Evolutionary conservation across 1,139 yeast species (phyloP), one percentile per base, ranked within the genome.

Genomic region (Tardiomyces blankii): DNA sequence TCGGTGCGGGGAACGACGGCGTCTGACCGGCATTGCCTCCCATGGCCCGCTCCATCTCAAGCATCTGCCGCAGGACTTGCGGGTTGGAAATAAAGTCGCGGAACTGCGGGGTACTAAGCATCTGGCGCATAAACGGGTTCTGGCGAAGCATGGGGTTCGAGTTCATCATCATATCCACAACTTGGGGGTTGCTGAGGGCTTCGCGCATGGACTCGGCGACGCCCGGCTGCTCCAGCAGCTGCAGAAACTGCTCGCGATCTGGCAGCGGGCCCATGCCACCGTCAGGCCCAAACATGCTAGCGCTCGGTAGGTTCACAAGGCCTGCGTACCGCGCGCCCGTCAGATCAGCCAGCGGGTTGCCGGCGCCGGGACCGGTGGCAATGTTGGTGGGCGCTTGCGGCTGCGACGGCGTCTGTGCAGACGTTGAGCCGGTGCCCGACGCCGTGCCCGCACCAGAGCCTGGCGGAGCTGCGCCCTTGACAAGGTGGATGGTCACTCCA

Each of bases 321-420:
- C 98, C 98, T 2, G 97, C 96, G 60, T 88, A 91, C 47, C 97
- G 77, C 1, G 97, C 97, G 40, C 96, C 93, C 0, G 97, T 89
- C 55, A 91, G 70, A 53, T 84, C 96, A 6, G 95, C 91, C 55
- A 91, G 70, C 25, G 95, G 95, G 63, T 91, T 87, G 64, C 83
- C 86, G 0, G 95, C 77, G 13, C 93, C 93, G 53, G 80, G 83
- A 2, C 98, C 98, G 1, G 96, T 77, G 2, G 95, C 79, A 49
- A 91, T 74, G 59, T 81, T 85, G 18, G 81, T 65, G 14, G 96
- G 95, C 18, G 79, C 80, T 6, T 62, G 51, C 9, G 61, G 42
- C 6, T 57, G 42, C 6, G 56, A 42, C 7, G 55, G 47, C 16
- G 58, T 46, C 7, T 57, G 25, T 13, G 54, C 46, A 12, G 59